phyloP scores from a whole-genome alignment of 2,329 filamentous ascomycete genomes.

The Paracoccidioides lutzii region DNA sequence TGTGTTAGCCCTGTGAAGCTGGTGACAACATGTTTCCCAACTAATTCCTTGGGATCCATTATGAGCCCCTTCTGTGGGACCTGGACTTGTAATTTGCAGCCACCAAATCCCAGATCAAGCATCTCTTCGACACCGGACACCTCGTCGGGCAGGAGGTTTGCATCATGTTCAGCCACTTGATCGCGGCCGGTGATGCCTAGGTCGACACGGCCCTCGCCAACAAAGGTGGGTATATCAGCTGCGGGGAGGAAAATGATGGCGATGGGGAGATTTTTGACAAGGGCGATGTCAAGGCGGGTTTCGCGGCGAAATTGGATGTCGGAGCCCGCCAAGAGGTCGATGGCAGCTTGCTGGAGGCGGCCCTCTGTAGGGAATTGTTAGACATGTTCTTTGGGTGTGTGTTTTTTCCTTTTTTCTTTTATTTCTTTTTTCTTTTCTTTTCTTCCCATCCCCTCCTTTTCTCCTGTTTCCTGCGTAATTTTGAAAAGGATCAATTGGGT shows the following conservation, averaged over 20 bases:
- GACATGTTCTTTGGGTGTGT: conserved; percentile 10
- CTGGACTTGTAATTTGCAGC: conserved; percentile 91
- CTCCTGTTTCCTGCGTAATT: not conserved
- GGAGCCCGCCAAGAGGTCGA: conserved; percentile 83
- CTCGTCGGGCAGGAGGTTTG: conserved; percentile 30
- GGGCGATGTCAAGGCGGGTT: conserved; percentile 87
- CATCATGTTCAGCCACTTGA: conserved; percentile 83
- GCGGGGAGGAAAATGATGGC: conserved; percentile 94
- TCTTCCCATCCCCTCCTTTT: not conserved
- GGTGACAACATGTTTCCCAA: conserved; percentile 88
- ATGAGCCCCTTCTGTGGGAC: conserved; percentile 75
- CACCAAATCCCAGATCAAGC: conserved; percentile 80
- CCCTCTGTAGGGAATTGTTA: conserved; percentile 52
- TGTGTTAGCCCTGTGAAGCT: conserved; percentile 80
- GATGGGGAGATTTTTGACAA: conserved; percentile 92
- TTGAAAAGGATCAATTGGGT: not conserved
- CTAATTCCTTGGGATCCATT: conserved; percentile 56
- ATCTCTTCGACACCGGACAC: conserved; percentile 63
- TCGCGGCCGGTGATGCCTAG: conserved; percentile 90
- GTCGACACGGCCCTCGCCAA: conserved; percentile 86
- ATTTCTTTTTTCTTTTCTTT: too few relatives aligned
- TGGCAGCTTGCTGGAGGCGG: conserved; percentile 71
- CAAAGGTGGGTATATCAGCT: conserved; percentile 93
- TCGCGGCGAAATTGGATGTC: conserved; percentile 96
- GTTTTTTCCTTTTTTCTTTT: too few relatives aligned